Conservation (phyloP, 2,329 filamentous ascomycete genomes). For the Fusarium setosum region DNA sequence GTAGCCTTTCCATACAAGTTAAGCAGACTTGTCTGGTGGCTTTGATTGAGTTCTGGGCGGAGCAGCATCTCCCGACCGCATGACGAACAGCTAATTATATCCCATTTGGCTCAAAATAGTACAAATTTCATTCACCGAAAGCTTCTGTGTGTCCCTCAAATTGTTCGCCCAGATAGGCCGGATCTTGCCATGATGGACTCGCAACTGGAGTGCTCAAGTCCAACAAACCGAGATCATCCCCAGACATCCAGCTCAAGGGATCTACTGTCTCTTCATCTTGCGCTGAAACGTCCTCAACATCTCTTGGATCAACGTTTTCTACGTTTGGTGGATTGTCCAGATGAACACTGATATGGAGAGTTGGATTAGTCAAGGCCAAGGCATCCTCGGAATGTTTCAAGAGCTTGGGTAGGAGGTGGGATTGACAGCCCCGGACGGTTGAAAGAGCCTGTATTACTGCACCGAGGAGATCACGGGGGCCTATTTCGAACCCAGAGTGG, state of each 20-base stretch:
- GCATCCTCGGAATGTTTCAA: constrained; percentile 39
- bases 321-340: constrained; percentile 9
- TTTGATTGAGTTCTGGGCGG: too few relatives aligned
- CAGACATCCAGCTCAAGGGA: constrained; percentile 1
- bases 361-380: constrained; percentile 21
- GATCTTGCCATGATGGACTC: constrained; percentile 13
- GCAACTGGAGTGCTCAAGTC: constrained; percentile 23
- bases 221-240: constrained; percentile 13
- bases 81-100: background rate
- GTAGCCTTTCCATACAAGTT: too few relatives aligned
- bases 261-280: constrained; percentile 8
- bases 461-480: constrained; percentile 43
- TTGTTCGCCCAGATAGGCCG: background rate
- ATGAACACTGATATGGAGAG: constrained; percentile 12
- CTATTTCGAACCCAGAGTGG: constrained; percentile 39
- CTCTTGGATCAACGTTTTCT: background rate
- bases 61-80: too few relatives aligned
- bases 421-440: constrained; percentile 41
- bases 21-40: too few relatives aligned
- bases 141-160: constrained; percentile 1
- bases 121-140: background rate
- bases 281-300: constrained; percentile 23
- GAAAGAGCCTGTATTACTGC: constrained; percentile 42
- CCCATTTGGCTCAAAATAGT: background rate
- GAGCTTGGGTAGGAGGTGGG: constrained; percentile 43